Evolutionary conservation across 2,329 filamentous ascomycete genomes (phyloP).

Genomic region (Cercospora janseana): DNA sequence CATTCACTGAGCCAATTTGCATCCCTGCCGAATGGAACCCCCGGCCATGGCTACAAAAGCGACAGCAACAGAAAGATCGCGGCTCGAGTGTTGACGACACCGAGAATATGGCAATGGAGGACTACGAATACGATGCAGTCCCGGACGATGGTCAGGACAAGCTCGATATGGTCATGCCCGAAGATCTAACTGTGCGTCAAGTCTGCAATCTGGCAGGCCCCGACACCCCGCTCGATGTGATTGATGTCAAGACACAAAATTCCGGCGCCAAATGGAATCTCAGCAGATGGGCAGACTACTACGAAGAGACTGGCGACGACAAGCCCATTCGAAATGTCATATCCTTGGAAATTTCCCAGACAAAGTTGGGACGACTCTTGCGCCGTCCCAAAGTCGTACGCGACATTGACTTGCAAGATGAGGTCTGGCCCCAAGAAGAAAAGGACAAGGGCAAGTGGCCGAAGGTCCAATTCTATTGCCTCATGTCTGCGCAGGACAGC

Average conservation of each 20-base stretch:
- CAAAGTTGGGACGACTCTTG: constrained; percentile 60
- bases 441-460: constrained; percentile 57
- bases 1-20: constrained; percentile 66
- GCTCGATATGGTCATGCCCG: constrained; percentile 67
- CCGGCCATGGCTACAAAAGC: constrained; percentile 43
- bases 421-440: constrained; percentile 55
- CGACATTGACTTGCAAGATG: constrained; percentile 58
- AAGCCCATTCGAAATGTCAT: constrained; percentile 68
- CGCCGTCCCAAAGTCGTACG: constrained; percentile 63
- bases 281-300: constrained; percentile 65
- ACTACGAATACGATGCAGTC: constrained; percentile 51
- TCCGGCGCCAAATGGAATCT: constrained; percentile 65
- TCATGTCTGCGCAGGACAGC: constrained; percentile 70
- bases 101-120: constrained; percentile 34
- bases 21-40: constrained; percentile 63
- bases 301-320: constrained; percentile 59
- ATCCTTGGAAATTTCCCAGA: constrained; percentile 66
- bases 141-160: constrained; percentile 63
- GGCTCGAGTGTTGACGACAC: constrained; percentile 33
- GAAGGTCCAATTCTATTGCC: constrained; percentile 65
- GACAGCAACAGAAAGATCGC: constrained; percentile 9
- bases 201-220: constrained; percentile 64
- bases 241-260: constrained; percentile 68
- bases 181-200: constrained; percentile 60
- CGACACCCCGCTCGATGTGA: constrained; percentile 63